Evolutionary conservation across 2,329 filamentous ascomycete genomes (phyloP).

Genomic region (Botrytis aclada): DNA sequence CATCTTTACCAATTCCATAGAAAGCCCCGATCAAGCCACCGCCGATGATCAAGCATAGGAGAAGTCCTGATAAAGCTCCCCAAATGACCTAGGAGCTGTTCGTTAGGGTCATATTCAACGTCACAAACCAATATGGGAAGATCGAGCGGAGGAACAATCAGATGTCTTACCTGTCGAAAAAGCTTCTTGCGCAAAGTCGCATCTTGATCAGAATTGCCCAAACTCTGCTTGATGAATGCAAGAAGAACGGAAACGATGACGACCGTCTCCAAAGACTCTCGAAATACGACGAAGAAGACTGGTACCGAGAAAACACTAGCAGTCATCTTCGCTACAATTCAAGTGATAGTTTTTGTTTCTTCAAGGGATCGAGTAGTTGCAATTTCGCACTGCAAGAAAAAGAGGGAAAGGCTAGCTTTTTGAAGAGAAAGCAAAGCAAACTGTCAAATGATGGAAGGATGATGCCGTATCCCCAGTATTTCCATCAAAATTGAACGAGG

Average conservation of each 20-base stretch:
- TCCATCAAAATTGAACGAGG: neutral
- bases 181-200: slow-evolving; percentile 63
- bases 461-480: neutral
- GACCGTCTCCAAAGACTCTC: slow-evolving; percentile 77
- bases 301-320: slow-evolving; percentile 72
- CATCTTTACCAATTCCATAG: slow-evolving; percentile 62
- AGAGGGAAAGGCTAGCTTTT: neutral
- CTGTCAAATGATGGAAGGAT: neutral
- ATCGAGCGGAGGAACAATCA: neutral
- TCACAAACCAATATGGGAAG: neutral
- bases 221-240: slow-evolving; percentile 78
- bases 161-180: slow-evolving; percentile 49
- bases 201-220: slow-evolving; percentile 63
- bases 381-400: neutral
- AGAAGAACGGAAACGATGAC: slow-evolving; percentile 87
- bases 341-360: neutral
- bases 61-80: slow-evolving; percentile 50
- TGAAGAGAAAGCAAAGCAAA: neutral
- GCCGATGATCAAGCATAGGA: slow-evolving; percentile 58
- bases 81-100: slow-evolving; percentile 51
- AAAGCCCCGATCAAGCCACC: slow-evolving; percentile 61
- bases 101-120: neutral
- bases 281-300: slow-evolving; percentile 87
- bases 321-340: slow-evolving; percentile 45
- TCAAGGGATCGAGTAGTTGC: neutral